Base-by-base conservation (phyloP, 2,329 filamentous ascomycete genomes). In the Knoxdaviesia proteae region DNA sequence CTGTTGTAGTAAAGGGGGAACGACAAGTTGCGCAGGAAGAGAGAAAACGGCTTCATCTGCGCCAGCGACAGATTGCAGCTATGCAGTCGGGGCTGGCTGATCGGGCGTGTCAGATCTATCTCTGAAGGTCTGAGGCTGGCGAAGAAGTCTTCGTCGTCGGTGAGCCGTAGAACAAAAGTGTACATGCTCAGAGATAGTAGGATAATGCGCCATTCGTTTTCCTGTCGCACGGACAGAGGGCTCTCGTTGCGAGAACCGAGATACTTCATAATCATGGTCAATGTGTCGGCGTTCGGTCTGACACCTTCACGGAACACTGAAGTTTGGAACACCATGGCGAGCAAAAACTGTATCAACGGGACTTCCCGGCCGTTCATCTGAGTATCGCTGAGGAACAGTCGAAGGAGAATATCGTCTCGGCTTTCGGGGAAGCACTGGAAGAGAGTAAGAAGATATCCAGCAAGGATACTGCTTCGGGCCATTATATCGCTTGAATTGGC, bases 71-170 rank as follows among this genome's bases (percentile, higher is more conserved):
- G 65, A 38, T 82, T 77, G 55, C 83, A 80, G 47, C 61, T 65
- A 57, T 65, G 68, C 48, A 69, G 66, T 42, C 63, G 66, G 42
- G 65, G 69, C 44, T 20, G 20, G 20, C 20, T 52, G 63, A 7
- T 43, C 35, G 30, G 56, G 61, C 32, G 56, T 61, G 40, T 53
- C 49, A 6, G 7, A 31, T 6, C 10, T 6, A 34, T 40, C 37
- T 4, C 34, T 9, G 11, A 37, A 31, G 64, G 61, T 36, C 58
- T 61, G 47, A 71, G 61, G 44, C 68, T 67, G 44, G 74, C 71
- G 47, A 93, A 80, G 54, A 98, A 98, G 51, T 98, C 90, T 49
- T 96, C 88, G 48, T 98, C 90, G 50, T 98, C 90, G 56, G 88
- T 93, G 34, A 96, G 74, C 50, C 90, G 81, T 8, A 96, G 64